Conservation (phyloP, 306 rosid genomes). For the Cercis canadensis region DNA sequence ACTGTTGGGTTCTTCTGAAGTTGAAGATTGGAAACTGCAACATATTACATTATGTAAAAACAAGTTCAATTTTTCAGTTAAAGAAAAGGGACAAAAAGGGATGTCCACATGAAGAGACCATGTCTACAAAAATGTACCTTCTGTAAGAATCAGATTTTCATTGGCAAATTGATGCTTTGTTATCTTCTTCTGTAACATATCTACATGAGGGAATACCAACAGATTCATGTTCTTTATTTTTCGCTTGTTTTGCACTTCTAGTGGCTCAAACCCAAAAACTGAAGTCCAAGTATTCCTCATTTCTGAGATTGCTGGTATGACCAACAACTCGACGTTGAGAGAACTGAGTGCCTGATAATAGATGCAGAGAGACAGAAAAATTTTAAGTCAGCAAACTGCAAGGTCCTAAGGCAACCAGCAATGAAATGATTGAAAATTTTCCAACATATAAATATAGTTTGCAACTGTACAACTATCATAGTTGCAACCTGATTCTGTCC, state of each 20-base stretch:
- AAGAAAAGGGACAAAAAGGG: conserved; percentile 28
- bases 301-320: conserved; percentile 90
- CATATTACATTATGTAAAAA: conserved; percentile 27
- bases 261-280: conserved; percentile 80
- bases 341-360: conserved; percentile 73
- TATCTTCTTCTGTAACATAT: conserved; percentile 79
- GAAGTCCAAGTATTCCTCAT: conserved; percentile 85
- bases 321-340: conserved; percentile 78
- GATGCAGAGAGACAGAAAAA: conserved; percentile 28
- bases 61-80: conserved; percentile 25
- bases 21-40: conserved; percentile 52
- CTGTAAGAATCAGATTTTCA: conserved; percentile 41
- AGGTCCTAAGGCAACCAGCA: conserved; percentile 25
- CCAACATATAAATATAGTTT: not conserved
- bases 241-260: conserved; percentile 58
- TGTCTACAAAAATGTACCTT: conserved; percentile 49
- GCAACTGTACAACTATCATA: not conserved
- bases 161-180: conserved; percentile 37
- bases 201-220: conserved; percentile 85
- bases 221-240: conserved; percentile 67
- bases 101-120: conserved; percentile 16
- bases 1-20: conserved; percentile 33
- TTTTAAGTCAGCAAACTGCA: conserved; percentile 37
- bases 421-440: conserved; percentile 28
- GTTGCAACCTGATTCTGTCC: conserved; percentile 28